These are phyloP conservation scores for Myriosclerotinia curreyana DNA, from an alignment of 2,329 filamentous ascomycete genomes.

Conservation along the genomic window DNA sequence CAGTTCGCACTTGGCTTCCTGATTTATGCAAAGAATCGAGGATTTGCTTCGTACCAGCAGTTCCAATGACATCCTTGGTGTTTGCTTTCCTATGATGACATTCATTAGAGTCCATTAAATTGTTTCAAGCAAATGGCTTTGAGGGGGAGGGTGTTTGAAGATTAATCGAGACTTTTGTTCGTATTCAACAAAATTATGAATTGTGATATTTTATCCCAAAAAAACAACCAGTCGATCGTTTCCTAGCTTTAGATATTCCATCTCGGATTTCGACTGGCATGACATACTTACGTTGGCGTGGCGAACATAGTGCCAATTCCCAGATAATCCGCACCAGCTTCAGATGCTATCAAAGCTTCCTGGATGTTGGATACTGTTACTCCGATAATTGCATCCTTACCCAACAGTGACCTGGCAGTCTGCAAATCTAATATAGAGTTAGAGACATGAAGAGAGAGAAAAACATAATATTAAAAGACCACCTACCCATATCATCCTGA, in stretches of 20 bases:
- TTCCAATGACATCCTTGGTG: slow-evolving; percentile 76
- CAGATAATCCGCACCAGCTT: slow-evolving; percentile 81
- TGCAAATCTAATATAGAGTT: slow-evolving; percentile 48
- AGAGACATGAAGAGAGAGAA: background rate
- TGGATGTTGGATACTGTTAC: slow-evolving; percentile 74
- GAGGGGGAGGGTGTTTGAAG: background rate
- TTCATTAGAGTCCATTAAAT: background rate
- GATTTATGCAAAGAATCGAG: slow-evolving; percentile 53
- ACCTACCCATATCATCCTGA: slow-evolving; percentile 85
- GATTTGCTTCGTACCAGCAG: slow-evolving; percentile 66
- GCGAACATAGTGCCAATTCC: slow-evolving; percentile 88
- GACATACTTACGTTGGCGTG: slow-evolving; percentile 63
- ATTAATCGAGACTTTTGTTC: background rate
- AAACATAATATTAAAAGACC: background rate
- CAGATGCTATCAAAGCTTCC: slow-evolving; percentile 70
- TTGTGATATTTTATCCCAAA: background rate
- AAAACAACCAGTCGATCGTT: background rate
- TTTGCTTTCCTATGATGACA: slow-evolving; percentile 68
- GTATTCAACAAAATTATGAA: background rate
- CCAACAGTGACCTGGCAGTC: slow-evolving; percentile 69
- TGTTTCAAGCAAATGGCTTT: background rate
- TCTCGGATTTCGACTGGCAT: background rate
- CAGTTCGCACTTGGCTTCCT: slow-evolving; percentile 53
- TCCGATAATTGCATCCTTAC: slow-evolving; percentile 77
- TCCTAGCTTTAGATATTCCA: background rate